A percentile compares a stretch with the other conserved stretches of the same genome.
phyloP scores from a whole-genome alignment of 2,329 filamentous ascomycete genomes.

The Talaromyces sp. region DNA sequence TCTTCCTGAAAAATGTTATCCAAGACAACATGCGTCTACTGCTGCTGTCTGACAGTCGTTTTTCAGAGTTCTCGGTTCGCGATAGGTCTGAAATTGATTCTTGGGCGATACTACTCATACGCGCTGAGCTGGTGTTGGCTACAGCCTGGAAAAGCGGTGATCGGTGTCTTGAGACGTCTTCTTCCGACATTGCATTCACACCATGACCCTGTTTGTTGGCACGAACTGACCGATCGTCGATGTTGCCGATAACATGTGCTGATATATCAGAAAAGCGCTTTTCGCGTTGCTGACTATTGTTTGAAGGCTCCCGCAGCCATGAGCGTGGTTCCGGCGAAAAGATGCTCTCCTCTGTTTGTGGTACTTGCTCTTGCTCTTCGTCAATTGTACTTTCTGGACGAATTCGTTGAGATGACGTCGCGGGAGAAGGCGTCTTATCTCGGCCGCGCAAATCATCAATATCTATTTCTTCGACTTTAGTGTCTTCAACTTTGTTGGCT shows the following conservation, averaged over 20 bases:
- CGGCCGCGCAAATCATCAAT: constrained; percentile 18
- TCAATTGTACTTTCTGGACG: constrained; percentile 1
- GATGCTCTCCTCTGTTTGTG: constrained; percentile 6
- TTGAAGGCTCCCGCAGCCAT: constrained; percentile 35
- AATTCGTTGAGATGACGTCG: constrained; percentile 12
- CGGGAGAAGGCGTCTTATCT: constrained; percentile 17
- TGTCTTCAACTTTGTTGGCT: neutral
- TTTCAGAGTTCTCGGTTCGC: constrained; percentile 51
- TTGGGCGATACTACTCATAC: constrained; percentile 50
- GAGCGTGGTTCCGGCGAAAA: constrained; percentile 24
- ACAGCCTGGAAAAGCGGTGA: constrained; percentile 48
- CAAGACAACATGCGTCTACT: constrained; percentile 52
- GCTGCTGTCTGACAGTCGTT: constrained; percentile 57
- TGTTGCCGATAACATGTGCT: constrained; percentile 31
- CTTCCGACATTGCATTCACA: constrained; percentile 32
- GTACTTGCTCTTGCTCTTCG: constrained; percentile 1
- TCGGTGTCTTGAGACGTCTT: constrained; percentile 34
- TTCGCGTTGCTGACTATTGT: constrained; percentile 23
- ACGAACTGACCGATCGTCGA: constrained; percentile 35
- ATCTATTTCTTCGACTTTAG: constrained; percentile 6
- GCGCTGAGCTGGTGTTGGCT: constrained; percentile 52
- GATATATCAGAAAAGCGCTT: constrained; percentile 31
- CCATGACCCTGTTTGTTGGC: constrained; percentile 28
- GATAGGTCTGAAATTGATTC: constrained; percentile 51
- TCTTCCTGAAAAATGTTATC: constrained; percentile 72